Evolutionary conservation across 495 filamentous ascomycete genomes (phyloP), one percentile per base, ranked within the genome.

Genomic region (Astrocystis sublimbata): DNA sequence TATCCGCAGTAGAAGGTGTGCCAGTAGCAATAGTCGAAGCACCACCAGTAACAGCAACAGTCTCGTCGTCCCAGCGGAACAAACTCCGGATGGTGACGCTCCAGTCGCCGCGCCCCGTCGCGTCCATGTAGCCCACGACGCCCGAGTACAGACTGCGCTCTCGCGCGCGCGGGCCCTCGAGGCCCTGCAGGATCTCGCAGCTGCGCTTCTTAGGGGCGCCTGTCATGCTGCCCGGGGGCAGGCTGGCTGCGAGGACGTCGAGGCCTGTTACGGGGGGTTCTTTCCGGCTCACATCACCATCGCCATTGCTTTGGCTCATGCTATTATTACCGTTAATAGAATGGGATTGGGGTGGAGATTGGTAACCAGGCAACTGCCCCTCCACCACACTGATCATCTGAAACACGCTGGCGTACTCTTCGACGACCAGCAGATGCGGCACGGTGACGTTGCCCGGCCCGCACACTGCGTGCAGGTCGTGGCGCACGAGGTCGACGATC

Each of bases 211-310:
- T 98, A 0, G 93, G 93, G 6, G 93, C 93, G 15, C 93, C 93
- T 2, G 93, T 98, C 93, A 98, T 98, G 46, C 86, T 90, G 0
- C 94, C 94, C 0, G 94, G 92, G 0, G 93, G 94, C 3, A 98
- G 79, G 38, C 84, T 88, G 2, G 83, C 80, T 8, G 91, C 87
- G 0, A 98, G 81, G 23, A 92, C 89, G 33, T 93, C 89, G 49
- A 94, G 77, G 10, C 90, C 92, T 0, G 81, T 82, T 51, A 10
- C 28, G 6, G 46, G 54, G 5, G n/a, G 6, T 12, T 19, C 26
- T 36, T 13, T 6, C 13, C 33, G 33, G 33, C 33, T 13, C 33
- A 6, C 33, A 36, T 13, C 33, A 36, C 33, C 33, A 36, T 13
- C 33, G 13, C 33, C 33, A 13, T 36, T 13, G 33, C 33, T 13